phyloP scores from a whole-genome alignment of 257 asterid species.

The Solanum sejunctum region DNA sequence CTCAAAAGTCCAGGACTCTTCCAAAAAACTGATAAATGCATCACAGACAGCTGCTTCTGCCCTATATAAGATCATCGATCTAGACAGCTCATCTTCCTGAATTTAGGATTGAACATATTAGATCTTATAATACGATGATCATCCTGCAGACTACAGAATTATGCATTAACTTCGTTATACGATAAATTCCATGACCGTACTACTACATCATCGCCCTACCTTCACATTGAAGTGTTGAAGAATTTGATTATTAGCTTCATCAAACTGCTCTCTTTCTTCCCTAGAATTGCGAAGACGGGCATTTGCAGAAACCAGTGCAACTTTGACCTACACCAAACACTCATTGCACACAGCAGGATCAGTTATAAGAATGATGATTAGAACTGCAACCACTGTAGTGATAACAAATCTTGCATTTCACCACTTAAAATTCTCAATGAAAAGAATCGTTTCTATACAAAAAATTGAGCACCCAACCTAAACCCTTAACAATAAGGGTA shows the following conservation, averaged over 20 bases:
- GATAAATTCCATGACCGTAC: not conserved
- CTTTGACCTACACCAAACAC: conserved; percentile 38
- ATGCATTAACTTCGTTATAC: not conserved
- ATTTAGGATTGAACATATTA: conserved; percentile 2
- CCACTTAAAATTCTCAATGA: not conserved
- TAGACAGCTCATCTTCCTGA: conserved; percentile 82
- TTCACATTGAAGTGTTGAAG: conserved; percentile 56
- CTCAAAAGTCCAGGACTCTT: conserved; percentile 48
- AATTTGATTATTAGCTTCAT: conserved; percentile 73
- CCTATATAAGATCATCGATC: conserved; percentile 51
- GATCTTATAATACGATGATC: not conserved
- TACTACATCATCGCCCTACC: conserved; percentile 26
- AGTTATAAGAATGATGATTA: not conserved
- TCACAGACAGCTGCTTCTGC: conserved; percentile 80
- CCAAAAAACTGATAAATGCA: conserved; percentile 60
- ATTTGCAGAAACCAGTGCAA: conserved; percentile 46
- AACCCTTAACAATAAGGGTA: not conserved
- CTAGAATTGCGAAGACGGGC: conserved; percentile 63
- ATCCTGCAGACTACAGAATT: not conserved
- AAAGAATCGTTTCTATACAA: not conserved
- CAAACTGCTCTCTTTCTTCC: conserved; percentile 94
- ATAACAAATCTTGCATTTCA: not conserved
- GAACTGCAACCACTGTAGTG: not conserved
- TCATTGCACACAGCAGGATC: conserved; percentile 12
- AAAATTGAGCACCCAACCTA: not conserved